Percentiles rank a stretch among this genome's conserved stretches.
These are phyloP conservation scores for Paecilomyces niveus DNA, from an alignment of 2,329 filamentous ascomycete genomes.

Conservation along the genomic window DNA sequence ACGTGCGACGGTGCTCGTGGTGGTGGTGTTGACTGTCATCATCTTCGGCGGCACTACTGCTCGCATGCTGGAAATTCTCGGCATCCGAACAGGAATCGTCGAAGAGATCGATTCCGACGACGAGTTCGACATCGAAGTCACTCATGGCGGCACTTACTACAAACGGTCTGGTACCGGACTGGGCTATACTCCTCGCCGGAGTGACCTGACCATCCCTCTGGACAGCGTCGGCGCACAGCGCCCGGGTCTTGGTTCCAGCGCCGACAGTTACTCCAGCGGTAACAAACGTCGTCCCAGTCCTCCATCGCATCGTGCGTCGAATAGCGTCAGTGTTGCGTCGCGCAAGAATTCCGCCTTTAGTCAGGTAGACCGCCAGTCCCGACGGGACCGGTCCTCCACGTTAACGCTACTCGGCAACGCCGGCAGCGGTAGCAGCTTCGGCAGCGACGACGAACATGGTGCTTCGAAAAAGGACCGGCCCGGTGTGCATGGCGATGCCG, in stretches of 20 bases:
- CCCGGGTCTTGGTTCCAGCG: slow-evolving; percentile 22
- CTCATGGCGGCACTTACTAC: slow-evolving; percentile 65
- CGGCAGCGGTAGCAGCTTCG: slow-evolving; percentile 34
- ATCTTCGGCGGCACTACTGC: slow-evolving; percentile 97
- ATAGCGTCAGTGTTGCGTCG: slow-evolving; percentile 30
- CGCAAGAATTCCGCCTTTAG: slow-evolving; percentile 48
- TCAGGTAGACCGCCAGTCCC: slow-evolving; percentile 38
- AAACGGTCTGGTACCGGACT: slow-evolving; percentile 66
- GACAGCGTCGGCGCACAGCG: slow-evolving; percentile 39
- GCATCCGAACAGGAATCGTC: slow-evolving; percentile 92
- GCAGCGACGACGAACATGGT: slow-evolving; percentile 43
- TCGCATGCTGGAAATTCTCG: slow-evolving; percentile 92
- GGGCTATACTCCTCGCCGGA: slow-evolving; percentile 64
- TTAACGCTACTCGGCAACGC: slow-evolving; percentile 46
- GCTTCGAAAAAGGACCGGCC: slow-evolving; percentile 33
- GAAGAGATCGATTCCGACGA: slow-evolving; percentile 97
- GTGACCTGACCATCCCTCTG: slow-evolving; percentile 53
- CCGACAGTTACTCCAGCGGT: slow-evolving; percentile 50
- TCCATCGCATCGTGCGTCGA: slow-evolving; percentile 26
- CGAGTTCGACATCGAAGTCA: slow-evolving; percentile 90
- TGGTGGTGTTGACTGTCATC: slow-evolving; percentile 95
- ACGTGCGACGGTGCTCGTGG: slow-evolving; percentile 91
- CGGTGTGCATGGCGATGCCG: slow-evolving; percentile 16
- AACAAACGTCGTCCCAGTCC: slow-evolving; percentile 49
- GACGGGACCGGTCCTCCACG: slow-evolving; percentile 31